phyloP scores from a whole-genome alignment of 495 filamentous ascomycete genomes.

The Symbiotaphrina buchneri region DNA sequence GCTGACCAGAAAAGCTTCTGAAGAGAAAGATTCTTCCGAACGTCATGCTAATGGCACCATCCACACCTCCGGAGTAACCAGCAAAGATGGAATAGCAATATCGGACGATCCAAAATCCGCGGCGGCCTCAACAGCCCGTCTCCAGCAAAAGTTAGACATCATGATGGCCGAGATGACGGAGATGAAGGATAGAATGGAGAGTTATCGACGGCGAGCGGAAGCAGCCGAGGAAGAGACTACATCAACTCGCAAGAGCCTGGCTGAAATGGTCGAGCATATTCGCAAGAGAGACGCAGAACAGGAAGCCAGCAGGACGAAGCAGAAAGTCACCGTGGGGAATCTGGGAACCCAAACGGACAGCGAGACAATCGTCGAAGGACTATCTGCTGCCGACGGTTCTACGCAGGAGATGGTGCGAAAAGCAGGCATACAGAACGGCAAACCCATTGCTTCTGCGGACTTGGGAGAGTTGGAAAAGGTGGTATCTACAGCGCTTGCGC shows the following conservation, averaged over 20 bases:
- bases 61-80: conserved; percentile 11
- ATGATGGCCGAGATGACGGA: conserved; percentile 71
- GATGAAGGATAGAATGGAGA: conserved; percentile 57
- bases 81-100: conserved; percentile 20
- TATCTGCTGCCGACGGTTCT: conserved; percentile 1
- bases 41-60: conserved; percentile 9
- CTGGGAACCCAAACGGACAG: conserved; percentile 3
- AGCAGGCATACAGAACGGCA: conserved; percentile 9
- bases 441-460: conserved; percentile 10
- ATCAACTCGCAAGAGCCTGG: conserved; percentile 43
- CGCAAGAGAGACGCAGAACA: conserved; percentile 36
- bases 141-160: conserved; percentile 54
- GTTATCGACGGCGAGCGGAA: conserved; percentile 55
- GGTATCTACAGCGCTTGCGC: conserved; percentile 17
- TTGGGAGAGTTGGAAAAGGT: conserved; percentile 17
- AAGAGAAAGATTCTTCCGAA: no score
- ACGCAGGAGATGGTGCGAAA: conserved; percentile 7
- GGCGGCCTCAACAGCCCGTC: conserved; percentile 12
- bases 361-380: conserved; percentile 1
- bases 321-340: background rate
- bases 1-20: no score
- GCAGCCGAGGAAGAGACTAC: conserved; percentile 53
- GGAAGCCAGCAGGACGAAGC: conserved; percentile 12
- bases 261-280: conserved; percentile 75
- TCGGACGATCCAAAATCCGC: conserved; percentile 18